phyloP scores from a whole-genome alignment of 495 filamentous ascomycete species.

The Lichenothelia convexa region DNA sequence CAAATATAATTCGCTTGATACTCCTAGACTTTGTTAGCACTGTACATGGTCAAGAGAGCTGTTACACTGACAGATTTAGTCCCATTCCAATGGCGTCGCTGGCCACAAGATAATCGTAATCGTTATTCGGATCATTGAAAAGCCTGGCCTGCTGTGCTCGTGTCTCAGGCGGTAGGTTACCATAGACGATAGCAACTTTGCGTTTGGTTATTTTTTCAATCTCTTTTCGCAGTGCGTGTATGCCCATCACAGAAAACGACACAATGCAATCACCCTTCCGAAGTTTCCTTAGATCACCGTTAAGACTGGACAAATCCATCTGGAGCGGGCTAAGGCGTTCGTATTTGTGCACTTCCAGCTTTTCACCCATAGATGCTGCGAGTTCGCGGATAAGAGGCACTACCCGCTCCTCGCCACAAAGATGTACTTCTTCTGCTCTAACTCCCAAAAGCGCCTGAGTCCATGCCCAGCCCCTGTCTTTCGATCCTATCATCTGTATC shows the following conservation, averaged over 20 bases:
- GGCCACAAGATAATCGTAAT: slow-evolving; percentile 84
- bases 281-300: slow-evolving; percentile 43
- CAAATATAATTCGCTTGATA: slow-evolving; percentile 81
- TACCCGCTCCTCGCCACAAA: slow-evolving; percentile 77
- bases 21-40: slow-evolving; percentile 29
- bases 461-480: slow-evolving; percentile 86
- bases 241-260: slow-evolving; percentile 58
- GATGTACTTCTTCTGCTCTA: slow-evolving; percentile 71
- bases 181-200: slow-evolving; percentile 84
- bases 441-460: slow-evolving; percentile 80
- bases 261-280: slow-evolving; percentile 84
- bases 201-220: slow-evolving; percentile 61
- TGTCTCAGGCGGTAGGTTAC: slow-evolving; percentile 78
- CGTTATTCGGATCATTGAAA: slow-evolving; percentile 87
- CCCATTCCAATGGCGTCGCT: slow-evolving; percentile 98
- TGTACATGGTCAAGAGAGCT: background rate
- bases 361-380: slow-evolving; percentile 66
- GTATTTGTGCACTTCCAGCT: slow-evolving; percentile 63
- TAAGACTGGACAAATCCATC: slow-evolving; percentile 40
- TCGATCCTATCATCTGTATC: slow-evolving; percentile 87
- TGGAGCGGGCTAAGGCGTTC: slow-evolving; percentile 62
- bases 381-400: slow-evolving; percentile 65
- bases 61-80: slow-evolving; percentile 51
- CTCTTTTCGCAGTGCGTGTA: slow-evolving; percentile 60
- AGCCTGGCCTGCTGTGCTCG: slow-evolving; percentile 74